Evolutionary conservation across 768 basidiomycete species (phyloP).

Genomic region (Rhodotorula toruloides): DNA sequence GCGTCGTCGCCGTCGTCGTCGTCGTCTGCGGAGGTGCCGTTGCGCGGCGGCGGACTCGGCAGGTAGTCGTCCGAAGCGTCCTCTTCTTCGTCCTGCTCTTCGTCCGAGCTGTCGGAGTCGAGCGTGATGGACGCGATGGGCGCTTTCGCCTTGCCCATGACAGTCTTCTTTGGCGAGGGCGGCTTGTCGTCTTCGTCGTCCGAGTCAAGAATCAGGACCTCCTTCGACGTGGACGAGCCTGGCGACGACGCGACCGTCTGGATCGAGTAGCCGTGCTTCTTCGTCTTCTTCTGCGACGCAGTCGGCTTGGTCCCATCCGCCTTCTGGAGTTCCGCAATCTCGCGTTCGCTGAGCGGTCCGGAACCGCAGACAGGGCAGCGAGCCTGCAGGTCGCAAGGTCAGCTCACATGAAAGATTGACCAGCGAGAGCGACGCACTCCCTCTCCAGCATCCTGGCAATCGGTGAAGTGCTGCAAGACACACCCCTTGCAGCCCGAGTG

Average conservation of each 20-base stretch:
- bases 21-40: neutral
- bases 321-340: constrained; percentile 44
- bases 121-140: constrained; percentile 25
- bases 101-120: constrained; percentile 4
- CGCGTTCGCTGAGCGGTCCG: constrained; percentile 43
- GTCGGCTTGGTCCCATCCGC: constrained; percentile 47
- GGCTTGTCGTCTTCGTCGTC: constrained; percentile 25
- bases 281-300: constrained; percentile 49
- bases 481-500: constrained; percentile 90
- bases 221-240: constrained; percentile 9
- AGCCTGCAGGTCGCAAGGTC: constrained; percentile 8
- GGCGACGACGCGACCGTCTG: constrained; percentile 31
- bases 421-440: constrained; percentile 47
- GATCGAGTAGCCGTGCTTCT: constrained; percentile 26
- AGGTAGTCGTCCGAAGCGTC: constrained; percentile 41
- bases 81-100: neutral
- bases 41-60: constrained; percentile 14
- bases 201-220: constrained; percentile 26
- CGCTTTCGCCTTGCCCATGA: constrained; percentile 10
- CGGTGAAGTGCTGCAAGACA: constrained; percentile 65
- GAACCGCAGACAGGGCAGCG: constrained; percentile 69
- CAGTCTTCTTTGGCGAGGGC: constrained; percentile 10
- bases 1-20: neutral
- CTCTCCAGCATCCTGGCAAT: constrained; percentile 65
- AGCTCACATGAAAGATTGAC: too few relatives aligned